A percentile compares a stretch with the other conserved stretches of the same genome.
Conservation (phyloP, 495 filamentous ascomycete genomes). For the Neurospora sp. region DNA sequence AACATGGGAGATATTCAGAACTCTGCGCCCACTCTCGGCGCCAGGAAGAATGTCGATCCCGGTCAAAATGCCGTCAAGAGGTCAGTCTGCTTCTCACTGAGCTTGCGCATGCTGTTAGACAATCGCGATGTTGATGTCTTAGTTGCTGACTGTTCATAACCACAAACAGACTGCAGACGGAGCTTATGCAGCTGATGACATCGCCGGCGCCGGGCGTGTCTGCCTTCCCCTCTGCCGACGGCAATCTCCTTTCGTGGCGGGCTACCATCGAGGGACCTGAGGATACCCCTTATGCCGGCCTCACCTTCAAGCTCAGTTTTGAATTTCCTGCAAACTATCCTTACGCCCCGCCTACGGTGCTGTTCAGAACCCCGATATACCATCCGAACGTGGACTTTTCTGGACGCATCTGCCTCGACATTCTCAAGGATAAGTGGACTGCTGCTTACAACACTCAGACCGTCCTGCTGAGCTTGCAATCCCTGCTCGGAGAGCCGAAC, state of each 20-base stretch:
- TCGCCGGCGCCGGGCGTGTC: conserved; percentile 87
- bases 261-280: conserved; percentile 87
- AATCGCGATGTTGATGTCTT: background rate
- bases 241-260: conserved; percentile 84
- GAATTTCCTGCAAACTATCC: conserved; percentile 88
- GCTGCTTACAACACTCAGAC: conserved; percentile 87
- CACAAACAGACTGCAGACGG: conserved; percentile 56
- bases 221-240: conserved; percentile 83
- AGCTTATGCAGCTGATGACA: conserved; percentile 97
- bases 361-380: conserved; percentile 90
- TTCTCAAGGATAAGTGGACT: conserved; percentile 97
- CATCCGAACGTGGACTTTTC: conserved; percentile 93
- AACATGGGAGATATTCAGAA: conserved; percentile 62
- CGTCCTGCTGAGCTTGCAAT: conserved; percentile 87
- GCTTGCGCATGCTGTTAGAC: background rate
- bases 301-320: conserved; percentile 90
- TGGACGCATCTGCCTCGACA: conserved; percentile 88
- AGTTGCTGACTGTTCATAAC: background rate
- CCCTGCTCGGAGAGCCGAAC: conserved; percentile 91
- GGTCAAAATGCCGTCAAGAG: conserved; percentile 72
- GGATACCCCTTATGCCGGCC: conserved; percentile 79
- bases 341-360: conserved; percentile 81
- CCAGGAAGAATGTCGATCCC: conserved; percentile 43
- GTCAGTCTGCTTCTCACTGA: conserved; percentile 30
- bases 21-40: conserved; percentile 49